A percentile compares a stretch with the other conserved stretches of the same genome.
Conservation (phyloP, 139 green algal species). For the Pycnococcus provasolii region DNA sequence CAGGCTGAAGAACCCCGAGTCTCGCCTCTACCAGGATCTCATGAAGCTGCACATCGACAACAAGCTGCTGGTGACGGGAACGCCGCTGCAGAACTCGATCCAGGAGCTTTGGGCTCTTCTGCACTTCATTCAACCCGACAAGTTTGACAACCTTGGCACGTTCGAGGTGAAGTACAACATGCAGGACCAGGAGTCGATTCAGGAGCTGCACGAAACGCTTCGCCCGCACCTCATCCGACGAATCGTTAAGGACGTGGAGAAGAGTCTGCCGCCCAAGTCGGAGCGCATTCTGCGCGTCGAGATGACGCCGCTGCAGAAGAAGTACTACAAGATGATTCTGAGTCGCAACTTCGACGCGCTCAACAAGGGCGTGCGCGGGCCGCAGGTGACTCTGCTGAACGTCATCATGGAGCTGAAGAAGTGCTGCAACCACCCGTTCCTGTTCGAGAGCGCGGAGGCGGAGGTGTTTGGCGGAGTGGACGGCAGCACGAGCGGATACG, state of each 20-base stretch:
- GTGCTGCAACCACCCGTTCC: constrained; percentile 74
- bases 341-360: constrained; percentile 83
- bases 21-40: constrained; percentile 41
- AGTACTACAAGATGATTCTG: constrained; percentile 92
- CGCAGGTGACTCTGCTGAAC: constrained; percentile 66
- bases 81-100: constrained; percentile 65
- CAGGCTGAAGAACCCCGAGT: constrained; percentile 74
- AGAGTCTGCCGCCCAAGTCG: constrained; percentile 74
- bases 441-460: constrained; percentile 38
- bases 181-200: constrained; percentile 38
- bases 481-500: constrained; percentile 4
- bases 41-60: constrained; percentile 52
- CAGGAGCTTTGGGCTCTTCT: constrained; percentile 79
- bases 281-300: constrained; percentile 79
- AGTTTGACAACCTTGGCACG: constrained; percentile 54
- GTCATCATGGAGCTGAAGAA: constrained; percentile 90
- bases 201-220: constrained; percentile 63
- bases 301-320: constrained; percentile 83
- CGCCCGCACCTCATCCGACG: constrained; percentile 73
- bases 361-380: constrained; percentile 64
- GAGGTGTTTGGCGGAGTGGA: constrained; percentile 21
- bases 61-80: constrained; percentile 85
- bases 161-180: constrained; percentile 58
- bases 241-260: constrained; percentile 90
- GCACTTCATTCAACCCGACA: constrained; percentile 71